Evolutionary conservation across 257 asterid species (phyloP).

Genomic region (Scutellaria galericulata): DNA sequence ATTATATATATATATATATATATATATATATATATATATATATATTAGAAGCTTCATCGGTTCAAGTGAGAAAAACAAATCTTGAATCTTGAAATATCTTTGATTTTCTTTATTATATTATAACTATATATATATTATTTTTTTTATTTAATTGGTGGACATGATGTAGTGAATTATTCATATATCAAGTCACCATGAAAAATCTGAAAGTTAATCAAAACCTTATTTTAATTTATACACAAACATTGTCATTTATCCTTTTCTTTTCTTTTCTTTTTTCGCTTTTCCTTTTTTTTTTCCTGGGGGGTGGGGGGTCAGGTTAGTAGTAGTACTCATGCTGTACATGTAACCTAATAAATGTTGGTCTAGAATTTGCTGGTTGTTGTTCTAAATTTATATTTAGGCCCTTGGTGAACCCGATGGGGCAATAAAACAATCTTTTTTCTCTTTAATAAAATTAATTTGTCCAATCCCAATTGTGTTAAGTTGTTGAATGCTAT

Average conservation of each 20-base stretch:
- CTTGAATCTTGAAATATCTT: too few relatives aligned
- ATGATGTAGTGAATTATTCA: too few relatives aligned
- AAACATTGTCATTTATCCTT: neutral
- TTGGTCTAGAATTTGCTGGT: neutral
- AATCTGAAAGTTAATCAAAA: too few relatives aligned
- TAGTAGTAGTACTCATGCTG: neutral
- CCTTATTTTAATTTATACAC: too few relatives aligned
- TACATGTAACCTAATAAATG: neutral
- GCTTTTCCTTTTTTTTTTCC: neutral
- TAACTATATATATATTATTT: too few relatives aligned
- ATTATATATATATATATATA: too few relatives aligned
- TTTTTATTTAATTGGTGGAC: too few relatives aligned
- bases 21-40: neutral
- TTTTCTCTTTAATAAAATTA: conserved; percentile 27
- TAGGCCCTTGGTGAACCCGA: conserved; percentile 49
- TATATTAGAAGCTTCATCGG: too few relatives aligned
- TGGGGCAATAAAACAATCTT: conserved; percentile 35
- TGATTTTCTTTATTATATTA: too few relatives aligned
- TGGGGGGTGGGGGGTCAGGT: conserved; percentile 14
- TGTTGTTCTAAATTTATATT: conserved; percentile 20
- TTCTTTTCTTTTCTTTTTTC: neutral
- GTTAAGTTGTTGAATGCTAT: conserved; percentile 32
- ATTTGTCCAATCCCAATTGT: conserved; percentile 44
- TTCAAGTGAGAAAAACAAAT: too few relatives aligned
- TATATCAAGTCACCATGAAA: too few relatives aligned